Conservation (phyloP, 257 asterid genomes). For the Eucommia ulmoides region DNA sequence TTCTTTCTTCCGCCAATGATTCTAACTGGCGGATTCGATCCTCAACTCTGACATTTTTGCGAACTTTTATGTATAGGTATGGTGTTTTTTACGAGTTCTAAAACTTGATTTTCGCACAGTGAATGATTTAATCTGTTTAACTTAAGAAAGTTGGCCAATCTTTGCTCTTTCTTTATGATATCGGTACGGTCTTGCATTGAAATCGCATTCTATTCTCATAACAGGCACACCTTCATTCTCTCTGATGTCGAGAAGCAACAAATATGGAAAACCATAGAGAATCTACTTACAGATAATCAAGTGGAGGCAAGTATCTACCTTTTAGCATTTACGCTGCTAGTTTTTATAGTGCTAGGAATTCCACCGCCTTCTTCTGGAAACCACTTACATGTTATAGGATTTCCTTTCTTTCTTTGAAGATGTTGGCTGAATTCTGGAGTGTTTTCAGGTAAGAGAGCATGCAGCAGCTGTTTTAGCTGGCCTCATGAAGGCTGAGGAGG, state of each 20-base stretch:
- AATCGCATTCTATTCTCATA: no score
- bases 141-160: no score
- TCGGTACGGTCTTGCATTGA: no score
- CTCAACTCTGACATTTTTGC: conserved; percentile 73
- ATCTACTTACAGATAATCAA: conserved; percentile 76
- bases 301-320: conserved; percentile 61
- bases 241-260: conserved; percentile 49
- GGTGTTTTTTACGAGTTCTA: neutral
- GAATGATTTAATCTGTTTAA: no score
- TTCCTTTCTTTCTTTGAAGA: no score
- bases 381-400: neutral
- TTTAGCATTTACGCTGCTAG: neutral
- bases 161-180: no score
- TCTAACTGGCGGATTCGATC: conserved; percentile 97
- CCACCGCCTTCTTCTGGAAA: neutral
- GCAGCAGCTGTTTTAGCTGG: conserved; percentile 99
- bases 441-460: conserved; percentile 99
- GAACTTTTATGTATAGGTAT: conserved; percentile 97
- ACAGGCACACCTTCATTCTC: conserved; percentile 86
- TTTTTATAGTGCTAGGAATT: neutral
- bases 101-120: neutral
- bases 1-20: conserved; percentile 64
- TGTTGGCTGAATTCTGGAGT: no score
- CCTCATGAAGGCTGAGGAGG: conserved; percentile 88
- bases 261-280: conserved; percentile 84